These are phyloP conservation scores for Magnolia changhungtana DNA, from an alignment of 164 flowering plant species.

Conservation along the genomic window DNA sequence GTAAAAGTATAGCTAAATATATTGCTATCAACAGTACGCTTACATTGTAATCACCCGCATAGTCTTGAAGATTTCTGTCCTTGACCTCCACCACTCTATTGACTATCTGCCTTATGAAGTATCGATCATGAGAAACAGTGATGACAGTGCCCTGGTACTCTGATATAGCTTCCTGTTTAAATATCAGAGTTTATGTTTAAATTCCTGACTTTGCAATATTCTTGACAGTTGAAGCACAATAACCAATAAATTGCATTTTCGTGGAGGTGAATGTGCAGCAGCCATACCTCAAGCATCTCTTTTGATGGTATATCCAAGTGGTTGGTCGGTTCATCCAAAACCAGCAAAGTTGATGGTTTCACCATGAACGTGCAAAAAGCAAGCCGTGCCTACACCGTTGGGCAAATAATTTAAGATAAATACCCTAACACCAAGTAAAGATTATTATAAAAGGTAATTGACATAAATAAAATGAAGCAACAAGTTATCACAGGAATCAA, in stretches of 20 bases:
- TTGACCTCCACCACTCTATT: conserved; percentile 93
- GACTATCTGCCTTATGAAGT: conserved; percentile 90
- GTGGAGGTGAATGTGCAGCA: neutral
- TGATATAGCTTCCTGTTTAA: conserved; percentile 77
- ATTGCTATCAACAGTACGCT: conserved; percentile 22
- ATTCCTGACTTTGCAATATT: neutral
- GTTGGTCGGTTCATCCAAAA: conserved; percentile 97
- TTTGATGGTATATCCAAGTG: conserved; percentile 97
- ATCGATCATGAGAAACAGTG: conserved; percentile 93
- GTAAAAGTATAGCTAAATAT: neutral
- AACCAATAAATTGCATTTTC: neutral
- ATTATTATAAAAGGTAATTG: neutral
- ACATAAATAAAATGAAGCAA: neutral
- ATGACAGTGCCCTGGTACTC: conserved; percentile 90
- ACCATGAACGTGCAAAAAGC: conserved; percentile 99
- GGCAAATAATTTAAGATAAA: neutral
- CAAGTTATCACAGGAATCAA: neutral
- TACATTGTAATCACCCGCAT: conserved; percentile 94
- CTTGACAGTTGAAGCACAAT: neutral
- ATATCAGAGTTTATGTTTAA: conserved; percentile 1
- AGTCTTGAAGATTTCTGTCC: conserved; percentile 67
- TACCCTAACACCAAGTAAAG: neutral
- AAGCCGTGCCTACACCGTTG: conserved; percentile 66
- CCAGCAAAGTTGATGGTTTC: conserved; percentile 84
- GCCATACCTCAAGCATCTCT: conserved; percentile 97